Conservation (phyloP, 768 basidiomycete genomes). For the Leccinum longicurvipes region DNA sequence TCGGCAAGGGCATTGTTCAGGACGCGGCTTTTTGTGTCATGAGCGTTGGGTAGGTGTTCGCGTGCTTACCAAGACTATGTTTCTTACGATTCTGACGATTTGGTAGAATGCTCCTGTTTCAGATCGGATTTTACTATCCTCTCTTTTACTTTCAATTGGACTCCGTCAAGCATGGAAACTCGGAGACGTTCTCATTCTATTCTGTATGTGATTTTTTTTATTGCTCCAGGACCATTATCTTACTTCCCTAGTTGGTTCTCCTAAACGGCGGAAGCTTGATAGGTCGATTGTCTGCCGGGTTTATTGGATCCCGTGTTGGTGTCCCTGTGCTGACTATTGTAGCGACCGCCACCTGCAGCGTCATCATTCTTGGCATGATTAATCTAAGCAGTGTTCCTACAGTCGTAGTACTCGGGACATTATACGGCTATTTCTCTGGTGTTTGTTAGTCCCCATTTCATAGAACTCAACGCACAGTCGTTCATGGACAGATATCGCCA, state of each 20-base stretch:
- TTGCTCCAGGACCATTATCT: neutral
- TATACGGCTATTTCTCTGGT: constrained; percentile 50
- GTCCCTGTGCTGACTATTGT: constrained; percentile 41
- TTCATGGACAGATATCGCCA: constrained; percentile 39
- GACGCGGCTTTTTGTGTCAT: constrained; percentile 19
- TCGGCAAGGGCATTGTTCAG: constrained; percentile 11
- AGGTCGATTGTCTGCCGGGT: constrained; percentile 48
- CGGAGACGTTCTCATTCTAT: constrained; percentile 53
- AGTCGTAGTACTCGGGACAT: constrained; percentile 37
- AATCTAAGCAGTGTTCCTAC: constrained; percentile 34
- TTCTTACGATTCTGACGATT: neutral
- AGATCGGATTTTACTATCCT: constrained; percentile 45
- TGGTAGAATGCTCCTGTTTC: constrained; percentile 22
- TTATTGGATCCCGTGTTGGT: constrained; percentile 42
- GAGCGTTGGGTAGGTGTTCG: constrained; percentile 19
- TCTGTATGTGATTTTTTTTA: constrained; percentile 33
- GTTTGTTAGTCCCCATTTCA: constrained; percentile 28
- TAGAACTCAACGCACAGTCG: no score
- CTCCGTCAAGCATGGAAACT: constrained; percentile 45
- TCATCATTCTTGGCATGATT: constrained; percentile 44
- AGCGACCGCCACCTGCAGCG: constrained; percentile 28
- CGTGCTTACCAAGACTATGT: neutral
- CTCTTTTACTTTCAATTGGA: constrained; percentile 57
- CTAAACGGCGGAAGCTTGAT: constrained; percentile 49
- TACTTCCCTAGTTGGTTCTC: constrained; percentile 40